A percentile compares a stretch with the other conserved stretches of the same genome.
Conservation (phyloP, 2,329 filamentous ascomycete species). For the Aureobasidium leucospermi region DNA sequence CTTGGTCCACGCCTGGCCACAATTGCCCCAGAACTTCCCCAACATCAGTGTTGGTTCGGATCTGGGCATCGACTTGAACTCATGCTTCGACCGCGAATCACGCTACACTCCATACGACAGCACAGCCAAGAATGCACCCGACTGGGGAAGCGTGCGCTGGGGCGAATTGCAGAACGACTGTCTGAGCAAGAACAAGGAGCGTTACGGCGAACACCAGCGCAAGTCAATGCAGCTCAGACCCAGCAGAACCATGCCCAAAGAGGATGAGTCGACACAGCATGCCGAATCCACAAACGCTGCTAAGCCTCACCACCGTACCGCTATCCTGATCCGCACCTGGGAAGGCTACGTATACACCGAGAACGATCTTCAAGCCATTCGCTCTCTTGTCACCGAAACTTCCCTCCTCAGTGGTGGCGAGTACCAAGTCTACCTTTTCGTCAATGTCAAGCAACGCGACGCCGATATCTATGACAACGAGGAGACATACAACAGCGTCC, state of each 20-base stretch:
- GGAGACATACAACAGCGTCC: slow-evolving; percentile 51
- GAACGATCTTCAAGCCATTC: slow-evolving; percentile 40
- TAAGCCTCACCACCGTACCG: slow-evolving; percentile 37
- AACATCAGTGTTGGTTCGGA: slow-evolving; percentile 53
- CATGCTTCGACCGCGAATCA: slow-evolving; percentile 56
- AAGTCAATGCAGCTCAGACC: slow-evolving; percentile 19
- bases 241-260: slow-evolving; percentile 19
- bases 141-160: slow-evolving; percentile 65
- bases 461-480: slow-evolving; percentile 53
- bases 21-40: slow-evolving; percentile 52
- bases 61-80: slow-evolving; percentile 56
- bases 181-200: slow-evolving; percentile 55
- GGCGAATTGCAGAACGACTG: slow-evolving; percentile 62
- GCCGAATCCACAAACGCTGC: slow-evolving; percentile 7
- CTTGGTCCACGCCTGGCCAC: slow-evolving; percentile 54
- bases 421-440: slow-evolving; percentile 42
- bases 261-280: background rate
- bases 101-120: slow-evolving; percentile 49
- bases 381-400: slow-evolving; percentile 40
- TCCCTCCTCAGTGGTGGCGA: slow-evolving; percentile 40
- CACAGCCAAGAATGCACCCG: slow-evolving; percentile 30
- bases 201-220: slow-evolving; percentile 44
- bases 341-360: slow-evolving; percentile 40
- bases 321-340: slow-evolving; percentile 40
- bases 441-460: slow-evolving; percentile 46